These are phyloP conservation scores for Thielaviopsis ethacetica DNA, from an alignment of 2,329 filamentous ascomycete species.

Conservation along the genomic window DNA sequence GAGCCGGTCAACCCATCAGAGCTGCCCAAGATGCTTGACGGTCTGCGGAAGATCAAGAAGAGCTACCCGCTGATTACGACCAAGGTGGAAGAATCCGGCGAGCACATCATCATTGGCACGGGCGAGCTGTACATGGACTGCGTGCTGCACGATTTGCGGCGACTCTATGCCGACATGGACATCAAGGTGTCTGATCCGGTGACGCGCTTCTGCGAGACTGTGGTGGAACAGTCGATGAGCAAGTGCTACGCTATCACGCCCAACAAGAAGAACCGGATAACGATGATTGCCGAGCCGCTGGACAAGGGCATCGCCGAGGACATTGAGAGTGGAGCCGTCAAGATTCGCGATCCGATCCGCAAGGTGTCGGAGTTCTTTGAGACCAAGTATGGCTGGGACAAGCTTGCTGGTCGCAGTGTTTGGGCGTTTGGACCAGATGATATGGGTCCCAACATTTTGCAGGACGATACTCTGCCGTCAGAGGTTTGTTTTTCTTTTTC, in stretches of 20 bases:
- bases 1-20: conserved; percentile 97
- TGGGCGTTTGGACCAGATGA: conserved; percentile 98
- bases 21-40: conserved; percentile 95
- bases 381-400: conserved; percentile 92
- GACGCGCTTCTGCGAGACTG: conserved; percentile 93
- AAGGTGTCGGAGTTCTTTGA: conserved; percentile 96
- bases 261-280: conserved; percentile 99
- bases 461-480: conserved; percentile 87
- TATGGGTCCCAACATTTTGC: conserved; percentile 82
- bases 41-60: conserved; percentile 91
- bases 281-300: conserved; percentile 91
- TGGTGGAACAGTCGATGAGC: conserved; percentile 90
- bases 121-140: conserved; percentile 99
- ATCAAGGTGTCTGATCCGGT: conserved; percentile 97
- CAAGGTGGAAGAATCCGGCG: conserved; percentile 94
- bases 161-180: conserved; percentile 96
- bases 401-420: conserved; percentile 83
- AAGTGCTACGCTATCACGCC: conserved; percentile 97
- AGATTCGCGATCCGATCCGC: conserved; percentile 79
- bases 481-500: conserved; percentile 37
- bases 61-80: conserved; percentile 91
- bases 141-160: conserved; percentile 82
- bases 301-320: conserved; percentile 91
- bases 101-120: conserved; percentile 87
- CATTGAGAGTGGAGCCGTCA: conserved; percentile 80